Evolutionary conservation across 78 protist genomes (phyloP), one percentile per base, ranked within the genome.

Genomic region (Dictyostelium purpureum): DNA sequence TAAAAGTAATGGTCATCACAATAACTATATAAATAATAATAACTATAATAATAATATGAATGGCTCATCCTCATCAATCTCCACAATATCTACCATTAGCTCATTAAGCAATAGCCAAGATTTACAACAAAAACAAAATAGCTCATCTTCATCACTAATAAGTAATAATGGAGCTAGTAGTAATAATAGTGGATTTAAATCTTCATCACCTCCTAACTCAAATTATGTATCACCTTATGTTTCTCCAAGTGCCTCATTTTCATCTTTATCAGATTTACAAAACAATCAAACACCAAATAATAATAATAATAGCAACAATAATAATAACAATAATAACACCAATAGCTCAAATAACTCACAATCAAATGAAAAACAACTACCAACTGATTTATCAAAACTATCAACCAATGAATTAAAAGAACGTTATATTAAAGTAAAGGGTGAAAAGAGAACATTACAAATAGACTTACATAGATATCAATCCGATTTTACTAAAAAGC

Each of bases 381-480:
- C 75, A 38, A 67, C 45, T 18, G 75, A 71, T 26, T 43, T 43
- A 26, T 26, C 78, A 43, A 71, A 38, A 71, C 18, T 71, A 5
- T 40, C 61, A 28, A n/a, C 12, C 21, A 33, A 77, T 51, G 56
- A 57, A 56, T 16, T 85, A 57, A 37, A n/a, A 57, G 91, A 85
- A n/a, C 52, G 75, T 73, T 73, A 73, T 24, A 12, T 12, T 7
- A 73, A 45, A 43, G 54, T 85, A 12, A 85, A 71, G 33, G 31
- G 33, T 26, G 88, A 76, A 38, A 89, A 89, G 54, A 38, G 87
- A 37, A 28, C 54, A 33, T 14, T 89, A 10, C 94, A 89, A 63
- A 37, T 89, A 5, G 76, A 76, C 0, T 51, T 89, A 16, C 88
- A 78, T 26, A 59, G 21, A 43, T 89, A 77, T 49, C 94, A 89